Base-by-base conservation (phyloP, 176 grass and related monocot species). In the Puya raimondii region DNA sequence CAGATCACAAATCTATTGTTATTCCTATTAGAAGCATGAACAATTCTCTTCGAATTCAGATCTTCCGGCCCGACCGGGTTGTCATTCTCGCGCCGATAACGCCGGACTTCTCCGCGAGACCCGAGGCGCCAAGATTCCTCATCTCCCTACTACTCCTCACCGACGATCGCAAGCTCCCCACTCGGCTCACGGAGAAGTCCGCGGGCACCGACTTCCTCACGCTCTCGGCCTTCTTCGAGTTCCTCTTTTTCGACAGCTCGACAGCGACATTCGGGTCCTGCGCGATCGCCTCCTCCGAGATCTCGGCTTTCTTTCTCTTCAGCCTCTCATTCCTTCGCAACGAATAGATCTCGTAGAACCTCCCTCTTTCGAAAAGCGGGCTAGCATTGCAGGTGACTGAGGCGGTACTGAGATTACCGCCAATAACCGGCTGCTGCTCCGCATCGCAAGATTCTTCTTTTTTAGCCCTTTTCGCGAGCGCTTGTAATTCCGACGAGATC, bases 271-370 rank as follows among this genome's bases (percentile, higher is more conserved):
- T 82, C 15, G 90, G 94, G 14, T 78, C 82, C 14, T 82, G 80
- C 13, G 70, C 86, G 50, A 65, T 66, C 3, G 50, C 47, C 61
- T 82, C 89, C 49, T 2, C 76, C 14, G 50, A 50, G 1, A 85
- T 72, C 64, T 81, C 89, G 0, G 76, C 79, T 48, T 88, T 84
- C 87, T 92, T 87, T 50, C 79, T 85, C 70, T 89, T 92, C 23
- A 99, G 86, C 72, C 84, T 78, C 78, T 90, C 94, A 23, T 99
- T 80, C 64, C 94, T 81, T 50, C 86, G 78, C 4, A 82, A 86
- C 10, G 94, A 90, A 82, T 99, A 99, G 63, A 80, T 80, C 25
- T 93, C 89, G 61, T 99, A 99, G 17, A 90, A 56, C 80, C 89
- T 68, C 64, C 94, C 94, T 52, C 82, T 82, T 67, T 88, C 84